Evolutionary conservation across 1,284 basidiomycete genomes (phyloP).

Genomic region (Tylopilus orsonianus): DNA sequence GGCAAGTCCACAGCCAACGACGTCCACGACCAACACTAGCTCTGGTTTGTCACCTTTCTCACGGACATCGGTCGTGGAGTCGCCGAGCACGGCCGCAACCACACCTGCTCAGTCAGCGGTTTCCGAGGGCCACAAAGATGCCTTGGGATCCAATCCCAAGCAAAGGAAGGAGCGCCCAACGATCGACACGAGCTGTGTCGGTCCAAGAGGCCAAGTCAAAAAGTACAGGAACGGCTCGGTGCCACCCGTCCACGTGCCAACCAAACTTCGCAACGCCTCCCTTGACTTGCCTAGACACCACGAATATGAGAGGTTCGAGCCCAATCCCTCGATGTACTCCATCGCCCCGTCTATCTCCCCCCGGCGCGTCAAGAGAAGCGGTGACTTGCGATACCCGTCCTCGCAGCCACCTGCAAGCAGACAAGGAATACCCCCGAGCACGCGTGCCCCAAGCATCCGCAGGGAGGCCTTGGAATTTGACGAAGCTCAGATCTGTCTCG

Average conservation of each 20-base stretch:
- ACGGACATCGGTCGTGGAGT: constrained; percentile 26
- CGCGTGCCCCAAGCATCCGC: constrained; percentile 30
- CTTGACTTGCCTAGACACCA: constrained; percentile 29
- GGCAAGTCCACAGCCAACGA: constrained; percentile 28
- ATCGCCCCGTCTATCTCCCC: constrained; percentile 33
- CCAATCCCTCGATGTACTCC: constrained; percentile 32
- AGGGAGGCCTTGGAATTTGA: constrained; percentile 32
- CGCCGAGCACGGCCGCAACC: constrained; percentile 28
- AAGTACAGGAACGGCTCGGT: constrained; percentile 34
- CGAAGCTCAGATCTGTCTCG: constrained; percentile 33
- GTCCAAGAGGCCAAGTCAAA: constrained; percentile 31
- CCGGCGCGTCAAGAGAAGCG: constrained; percentile 22
- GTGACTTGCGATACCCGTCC: constrained; percentile 25
- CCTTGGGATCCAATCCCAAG: constrained; percentile 18
- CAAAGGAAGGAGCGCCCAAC: constrained; percentile 34
- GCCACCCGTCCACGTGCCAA: constrained; percentile 31
- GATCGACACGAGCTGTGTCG: constrained; percentile 34
- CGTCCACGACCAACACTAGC: constrained; percentile 28
- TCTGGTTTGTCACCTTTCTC: constrained; percentile 30
- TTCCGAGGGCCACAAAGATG: constrained; percentile 19
- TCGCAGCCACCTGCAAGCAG: constrained; percentile 30
- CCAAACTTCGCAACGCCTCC: constrained; percentile 31
- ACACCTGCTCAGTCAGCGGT: constrained; percentile 28
- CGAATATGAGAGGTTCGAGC: constrained; percentile 29
- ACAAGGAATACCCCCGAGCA: constrained; percentile 24